Conservation (phyloP, 2,329 filamentous ascomycete species). For the Pseudogymnoascus sp. region DNA sequence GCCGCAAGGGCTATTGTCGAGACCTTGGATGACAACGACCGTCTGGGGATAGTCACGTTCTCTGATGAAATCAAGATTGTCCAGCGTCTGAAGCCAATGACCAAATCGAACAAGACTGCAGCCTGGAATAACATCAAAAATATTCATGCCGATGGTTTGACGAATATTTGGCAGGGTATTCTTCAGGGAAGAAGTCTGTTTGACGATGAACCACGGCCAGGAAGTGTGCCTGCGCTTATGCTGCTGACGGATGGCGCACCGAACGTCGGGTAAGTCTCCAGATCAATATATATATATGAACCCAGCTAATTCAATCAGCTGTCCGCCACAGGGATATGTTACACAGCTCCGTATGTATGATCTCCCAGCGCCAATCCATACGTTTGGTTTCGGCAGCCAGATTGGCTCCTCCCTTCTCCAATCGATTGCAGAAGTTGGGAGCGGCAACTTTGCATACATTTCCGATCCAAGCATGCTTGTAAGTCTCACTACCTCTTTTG, state of each 20-base stretch:
- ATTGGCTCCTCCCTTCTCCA: constrained; percentile 50
- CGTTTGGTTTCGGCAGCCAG: constrained; percentile 49
- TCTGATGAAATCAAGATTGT: constrained; percentile 37
- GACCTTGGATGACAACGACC: constrained; percentile 48
- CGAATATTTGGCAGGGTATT: constrained; percentile 56
- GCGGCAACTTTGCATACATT: constrained; percentile 56
- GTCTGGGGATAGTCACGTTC: constrained; percentile 54
- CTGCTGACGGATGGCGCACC: constrained; percentile 51
- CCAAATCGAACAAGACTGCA: constrained; percentile 38
- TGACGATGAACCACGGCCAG: constrained; percentile 25
- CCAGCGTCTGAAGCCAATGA: constrained; percentile 45
- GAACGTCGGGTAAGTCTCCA: constrained; percentile 41
- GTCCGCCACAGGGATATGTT: not conserved
- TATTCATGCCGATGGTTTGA: constrained; percentile 37
- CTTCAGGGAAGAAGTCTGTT: constrained; percentile 46
- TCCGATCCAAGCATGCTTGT: constrained; percentile 58
- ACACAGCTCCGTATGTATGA: not conserved
- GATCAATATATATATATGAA: not conserved
- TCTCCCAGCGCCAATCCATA: constrained; percentile 40
- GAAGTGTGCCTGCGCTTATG: constrained; percentile 45
- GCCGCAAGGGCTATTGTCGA: constrained; percentile 53
- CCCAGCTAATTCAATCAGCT: not conserved
- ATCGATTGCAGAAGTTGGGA: constrained; percentile 51
- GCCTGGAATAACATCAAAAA: constrained; percentile 38
- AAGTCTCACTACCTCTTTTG: not conserved